These are phyloP conservation scores for Cantharellus cinnabarinus DNA, from an alignment of 768 basidiomycete species.

Conservation along the genomic window DNA sequence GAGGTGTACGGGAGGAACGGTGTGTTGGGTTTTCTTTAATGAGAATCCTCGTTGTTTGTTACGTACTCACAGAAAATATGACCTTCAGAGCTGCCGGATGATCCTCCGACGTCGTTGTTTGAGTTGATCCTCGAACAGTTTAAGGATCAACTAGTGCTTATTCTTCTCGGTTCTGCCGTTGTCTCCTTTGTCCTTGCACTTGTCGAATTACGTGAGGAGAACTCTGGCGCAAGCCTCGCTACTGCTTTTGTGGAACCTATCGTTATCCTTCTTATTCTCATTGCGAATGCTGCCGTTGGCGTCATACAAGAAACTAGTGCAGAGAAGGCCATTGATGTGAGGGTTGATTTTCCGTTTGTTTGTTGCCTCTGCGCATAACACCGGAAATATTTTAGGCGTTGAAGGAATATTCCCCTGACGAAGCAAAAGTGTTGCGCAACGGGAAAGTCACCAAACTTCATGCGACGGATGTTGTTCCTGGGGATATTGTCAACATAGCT, in stretches of 20 bases:
- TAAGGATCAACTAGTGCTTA: constrained; percentile 95
- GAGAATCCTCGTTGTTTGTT: not conserved
- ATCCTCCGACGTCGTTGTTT: constrained; percentile 80
- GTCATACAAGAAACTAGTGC: constrained; percentile 94
- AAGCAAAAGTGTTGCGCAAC: constrained; percentile 72
- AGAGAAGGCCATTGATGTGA: constrained; percentile 89
- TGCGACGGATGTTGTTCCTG: constrained; percentile 79
- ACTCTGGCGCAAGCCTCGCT: constrained; percentile 27
- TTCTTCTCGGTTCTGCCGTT: constrained; percentile 81
- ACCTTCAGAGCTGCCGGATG: constrained; percentile 68
- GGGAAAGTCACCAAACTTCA: constrained; percentile 54
- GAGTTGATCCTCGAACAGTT: constrained; percentile 95
- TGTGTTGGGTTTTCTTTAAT: constrained; percentile 15
- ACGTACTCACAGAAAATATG: not conserved
- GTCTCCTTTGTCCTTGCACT: constrained; percentile 85
- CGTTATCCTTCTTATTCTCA: constrained; percentile 86
- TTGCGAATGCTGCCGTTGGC: constrained; percentile 94
- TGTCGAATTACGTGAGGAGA: constrained; percentile 52
- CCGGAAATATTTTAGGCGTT: constrained; percentile 39
- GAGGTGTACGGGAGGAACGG: constrained; percentile 77
- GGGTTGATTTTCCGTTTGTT: constrained; percentile 16
- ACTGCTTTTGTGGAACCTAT: constrained; percentile 89
- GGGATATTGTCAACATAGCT: constrained; percentile 76
- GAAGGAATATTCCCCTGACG: constrained; percentile 93
- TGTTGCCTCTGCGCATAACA: not conserved